These are phyloP conservation scores for Phytophthora fragariaefolia DNA, from an alignment of 352 stramenopile genomes.

Conservation along the genomic window DNA sequence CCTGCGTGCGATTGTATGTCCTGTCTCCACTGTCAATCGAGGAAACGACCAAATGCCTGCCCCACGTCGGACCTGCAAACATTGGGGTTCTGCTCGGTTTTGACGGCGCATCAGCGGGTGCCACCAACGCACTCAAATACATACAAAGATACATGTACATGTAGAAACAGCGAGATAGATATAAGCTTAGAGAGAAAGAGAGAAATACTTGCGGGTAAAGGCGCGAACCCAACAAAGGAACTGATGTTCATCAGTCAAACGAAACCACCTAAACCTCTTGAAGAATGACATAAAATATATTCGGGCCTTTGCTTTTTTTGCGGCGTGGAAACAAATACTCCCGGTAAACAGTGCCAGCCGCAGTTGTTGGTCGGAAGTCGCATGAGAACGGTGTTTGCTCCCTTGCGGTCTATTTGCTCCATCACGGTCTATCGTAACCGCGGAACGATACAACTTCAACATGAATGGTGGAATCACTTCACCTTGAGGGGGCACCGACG, in stretches of 20 bases:
- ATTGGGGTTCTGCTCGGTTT: too few relatives aligned
- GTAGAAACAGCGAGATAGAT: not conserved
- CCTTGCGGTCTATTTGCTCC: not conserved
- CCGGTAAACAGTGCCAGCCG: not conserved
- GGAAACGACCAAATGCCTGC: not conserved
- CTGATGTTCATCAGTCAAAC: not conserved
- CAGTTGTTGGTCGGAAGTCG: conserved; percentile 6
- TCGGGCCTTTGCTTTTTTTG: conserved; percentile 25
- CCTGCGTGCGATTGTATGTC: conserved; percentile 12
- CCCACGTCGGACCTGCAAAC: not conserved
- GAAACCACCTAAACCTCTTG: not conserved
- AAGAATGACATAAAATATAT: conserved; percentile 19
- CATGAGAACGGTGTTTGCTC: not conserved
- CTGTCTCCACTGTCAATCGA: not conserved
- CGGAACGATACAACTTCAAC: conserved; percentile 37
- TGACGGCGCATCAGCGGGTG: too few relatives aligned
- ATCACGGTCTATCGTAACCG: too few relatives aligned
- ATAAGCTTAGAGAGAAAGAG: too few relatives aligned
- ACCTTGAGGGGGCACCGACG: conserved; percentile 31
- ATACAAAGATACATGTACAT: not conserved
- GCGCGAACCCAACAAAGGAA: too few relatives aligned
- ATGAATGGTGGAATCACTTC: conserved; percentile 24
- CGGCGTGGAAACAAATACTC: conserved; percentile 16
- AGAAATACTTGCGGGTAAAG: too few relatives aligned
- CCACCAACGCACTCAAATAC: too few relatives aligned